These are phyloP conservation scores for Ophiocordyceps australis DNA, from an alignment of 2,329 filamentous ascomycete species.

Conservation along the genomic window DNA sequence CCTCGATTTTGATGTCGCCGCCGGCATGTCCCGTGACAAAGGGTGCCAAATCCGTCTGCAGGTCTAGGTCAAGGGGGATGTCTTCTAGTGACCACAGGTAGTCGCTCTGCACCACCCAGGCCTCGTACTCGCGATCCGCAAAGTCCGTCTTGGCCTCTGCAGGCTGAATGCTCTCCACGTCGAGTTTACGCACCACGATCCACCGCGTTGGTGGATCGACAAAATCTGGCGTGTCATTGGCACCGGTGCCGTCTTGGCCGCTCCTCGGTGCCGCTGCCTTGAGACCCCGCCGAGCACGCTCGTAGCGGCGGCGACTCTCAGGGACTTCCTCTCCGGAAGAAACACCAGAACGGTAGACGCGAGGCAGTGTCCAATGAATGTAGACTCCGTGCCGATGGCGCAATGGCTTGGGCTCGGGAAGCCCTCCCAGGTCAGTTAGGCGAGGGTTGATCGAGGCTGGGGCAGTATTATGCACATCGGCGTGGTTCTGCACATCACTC, in stretches of 20 bases:
- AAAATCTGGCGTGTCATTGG: conserved; percentile 3
- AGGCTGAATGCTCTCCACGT: conserved; percentile 5
- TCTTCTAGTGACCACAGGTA: conserved; percentile 11
- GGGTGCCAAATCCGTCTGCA: conserved; percentile 20
- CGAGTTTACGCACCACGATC: conserved; percentile 15
- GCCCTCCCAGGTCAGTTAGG: conserved; percentile 14
- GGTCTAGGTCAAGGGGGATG: conserved; percentile 10
- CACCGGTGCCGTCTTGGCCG: background rate
- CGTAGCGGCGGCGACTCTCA: background rate
- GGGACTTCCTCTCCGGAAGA: conserved; percentile 1
- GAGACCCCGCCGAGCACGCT: conserved; percentile 2
- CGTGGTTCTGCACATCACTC: conserved; percentile 16
- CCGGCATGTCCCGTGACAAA: conserved; percentile 10
- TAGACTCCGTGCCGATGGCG: conserved; percentile 18
- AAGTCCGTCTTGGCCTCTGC: conserved; percentile 1
- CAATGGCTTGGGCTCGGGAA: conserved; percentile 2
- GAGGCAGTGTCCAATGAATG: conserved; percentile 21
- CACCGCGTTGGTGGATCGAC: conserved; percentile 14
- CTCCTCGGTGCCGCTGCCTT: background rate
- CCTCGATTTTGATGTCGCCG: conserved; percentile 6
- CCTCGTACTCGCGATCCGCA: conserved; percentile 3
- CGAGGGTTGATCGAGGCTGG: conserved; percentile 15
- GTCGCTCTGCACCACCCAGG: conserved; percentile 22
- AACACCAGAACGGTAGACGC: conserved; percentile 13
- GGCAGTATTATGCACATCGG: conserved; percentile 16